Evolutionary conservation across 2,329 filamentous ascomycete species (phyloP), one percentile per base, ranked within the genome.

Genomic region (Chaetomium globosum): DNA sequence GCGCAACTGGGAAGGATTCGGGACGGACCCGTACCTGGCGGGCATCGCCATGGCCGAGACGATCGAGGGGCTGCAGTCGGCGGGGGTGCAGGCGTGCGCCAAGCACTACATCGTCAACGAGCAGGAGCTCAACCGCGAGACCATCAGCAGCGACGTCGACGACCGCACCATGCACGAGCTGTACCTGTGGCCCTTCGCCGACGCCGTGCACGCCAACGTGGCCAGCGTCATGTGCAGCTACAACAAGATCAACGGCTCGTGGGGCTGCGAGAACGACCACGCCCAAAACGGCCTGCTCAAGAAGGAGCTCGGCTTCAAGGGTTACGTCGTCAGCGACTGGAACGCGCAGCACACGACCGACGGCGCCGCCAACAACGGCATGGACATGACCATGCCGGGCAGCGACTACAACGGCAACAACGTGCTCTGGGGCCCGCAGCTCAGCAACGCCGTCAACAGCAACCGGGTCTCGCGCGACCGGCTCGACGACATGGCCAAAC

Each of bases 381-480:
- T 94, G 67, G 91, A 94, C 75, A 92, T 93, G 90, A 87, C 87
- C 2, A 94, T 94, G 90, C 90, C 90, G 0, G 91, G 92, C 65
- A 86, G 80, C 60, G 80, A 84, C 71, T 86, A 76, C 72, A 85
- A 85, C 74, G 80, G 82, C 54, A 77, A 77, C 36, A 81, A 78
- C 51, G 74, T 85, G 3, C 79, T 83, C 46, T 88, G 86, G 85
- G 86, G 86, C 0, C 75, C 79, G 10, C 79, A 79, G 66, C 81
- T 89, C 19, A 77, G 78, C 61, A 78, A 73, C 56, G 85, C 85
- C 30, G 78, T 89, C 67, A 79, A 84, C 69, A 84, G 82, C 68
- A 85, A 85, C 36, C 80, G 83, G 61, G 81, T 91, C 4, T 79
- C 83, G 6, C 76, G 84, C 70, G 82, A 81, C 68, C 82, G 88